Evolutionary conservation across 1,284 basidiomycete species (phyloP), one percentile per base, ranked within the genome.

Genomic region (Cryptococcus sp.): DNA sequence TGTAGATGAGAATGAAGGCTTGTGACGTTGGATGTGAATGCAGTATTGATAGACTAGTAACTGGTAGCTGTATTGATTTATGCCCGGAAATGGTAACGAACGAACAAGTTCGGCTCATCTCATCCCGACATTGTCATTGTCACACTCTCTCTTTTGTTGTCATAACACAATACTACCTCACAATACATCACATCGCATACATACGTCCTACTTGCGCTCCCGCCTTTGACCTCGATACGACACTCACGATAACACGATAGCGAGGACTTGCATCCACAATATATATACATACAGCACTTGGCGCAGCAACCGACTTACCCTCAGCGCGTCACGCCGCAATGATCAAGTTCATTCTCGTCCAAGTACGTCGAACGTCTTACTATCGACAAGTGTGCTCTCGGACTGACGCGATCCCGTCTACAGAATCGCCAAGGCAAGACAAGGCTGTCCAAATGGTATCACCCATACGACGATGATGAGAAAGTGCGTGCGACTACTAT

Each of bases 371-470:
- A 41, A 3, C 35, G 43, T 3, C 8, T 13, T 47, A 38, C 5
- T 30, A 38, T 49, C 15, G 55, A 16, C 30, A 4, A 16, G 23
- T 20, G 47, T 19, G 10, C 19, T n/a, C 25, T 27, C 38, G 48
- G 43, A 43, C 39, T 50, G 25, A 45, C 46, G 5, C 46, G 20
- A 16, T 46, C 42, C 42, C 43, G 49, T 39, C 22, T 16, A 4
- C 73, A 96, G 91, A 97, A 98, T 75, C 86, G 95, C 52, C 95
- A 99, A 81, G 96, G 96, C 45, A 99, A 99, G 82, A 96, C 95
- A 3, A 84, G 95, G 43, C 79, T 98, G 48, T 94, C 92, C 17
- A 99, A 98, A 80, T 98, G 93, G 92, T 97, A 96, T 80, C 90
- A 89, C 30, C 93, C 93, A 1, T 94, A 91, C 66, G 92, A 94